Conservation (phyloP, 257 asterid genomes). For the Scutellaria barbata region DNA sequence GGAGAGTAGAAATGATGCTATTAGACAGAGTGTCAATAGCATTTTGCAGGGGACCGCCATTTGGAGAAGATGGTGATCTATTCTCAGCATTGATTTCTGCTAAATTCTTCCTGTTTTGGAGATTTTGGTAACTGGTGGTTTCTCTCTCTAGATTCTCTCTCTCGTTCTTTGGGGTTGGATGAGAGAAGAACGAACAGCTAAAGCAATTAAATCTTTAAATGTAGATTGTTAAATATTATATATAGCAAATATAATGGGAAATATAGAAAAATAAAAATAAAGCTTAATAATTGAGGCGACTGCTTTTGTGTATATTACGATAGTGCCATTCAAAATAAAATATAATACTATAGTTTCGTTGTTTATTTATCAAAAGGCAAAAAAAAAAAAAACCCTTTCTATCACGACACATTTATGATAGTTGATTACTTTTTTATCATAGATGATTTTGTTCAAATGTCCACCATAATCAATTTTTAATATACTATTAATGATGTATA, state of each 20-base stretch:
- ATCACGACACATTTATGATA: no score
- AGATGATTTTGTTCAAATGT: no score
- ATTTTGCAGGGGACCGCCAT: conserved; percentile 41
- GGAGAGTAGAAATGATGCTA: conserved; percentile 34
- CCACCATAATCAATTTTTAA: no score
- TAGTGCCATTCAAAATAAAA: conserved; percentile 8
- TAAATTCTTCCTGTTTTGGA: conserved; percentile 10
- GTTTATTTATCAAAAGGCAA: no score
- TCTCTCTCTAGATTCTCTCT: conserved; percentile 22
- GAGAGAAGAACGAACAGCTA: background rate
- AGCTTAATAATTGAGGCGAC: conserved; percentile 24
- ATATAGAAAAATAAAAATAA: background rate
- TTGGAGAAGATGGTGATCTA: background rate
- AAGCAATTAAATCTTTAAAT: conserved; percentile 11
- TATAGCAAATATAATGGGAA: background rate
- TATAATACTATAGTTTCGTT: no score
- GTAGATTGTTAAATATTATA: conserved; percentile 25
- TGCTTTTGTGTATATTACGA: conserved; percentile 13
- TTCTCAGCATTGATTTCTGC: conserved; percentile 17
- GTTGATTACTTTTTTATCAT: no score
- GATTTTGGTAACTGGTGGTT: background rate
- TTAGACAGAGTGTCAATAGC: conserved; percentile 31
- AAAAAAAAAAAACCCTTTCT: no score
- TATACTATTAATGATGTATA: no score
- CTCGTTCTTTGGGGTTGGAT: conserved; percentile 16